Evolutionary conservation across 306 rosid species (phyloP).

Genomic region (Medicago lupulina): DNA sequence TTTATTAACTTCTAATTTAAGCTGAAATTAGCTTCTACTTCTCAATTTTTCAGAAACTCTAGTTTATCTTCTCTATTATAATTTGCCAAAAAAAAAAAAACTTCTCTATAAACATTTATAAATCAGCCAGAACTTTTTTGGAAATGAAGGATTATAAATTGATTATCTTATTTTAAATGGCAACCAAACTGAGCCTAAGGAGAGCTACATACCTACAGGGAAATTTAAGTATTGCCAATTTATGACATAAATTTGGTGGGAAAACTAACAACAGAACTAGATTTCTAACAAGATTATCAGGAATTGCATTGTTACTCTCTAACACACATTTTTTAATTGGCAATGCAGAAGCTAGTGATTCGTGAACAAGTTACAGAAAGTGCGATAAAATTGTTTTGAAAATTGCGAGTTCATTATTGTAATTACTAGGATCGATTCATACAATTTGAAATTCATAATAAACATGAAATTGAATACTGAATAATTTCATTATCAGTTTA

Average conservation of each 20-base stretch:
- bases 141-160: background rate
- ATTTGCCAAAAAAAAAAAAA: constrained; percentile 2
- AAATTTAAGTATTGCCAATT: background rate
- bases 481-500: background rate
- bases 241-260: background rate
- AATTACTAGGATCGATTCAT: background rate
- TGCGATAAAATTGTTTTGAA: background rate
- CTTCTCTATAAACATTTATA: background rate
- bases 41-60: background rate
- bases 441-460: constrained; percentile 1
- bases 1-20: background rate
- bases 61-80: background rate
- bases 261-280: background rate
- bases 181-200: background rate
- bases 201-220: background rate
- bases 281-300: constrained; percentile 4
- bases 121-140: background rate
- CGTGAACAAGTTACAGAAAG: background rate
- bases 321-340: background rate
- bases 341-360: background rate
- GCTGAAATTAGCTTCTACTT: background rate
- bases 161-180: background rate
- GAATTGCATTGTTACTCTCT: constrained; percentile 13
- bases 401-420: background rate
- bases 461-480: background rate